Percentiles rank a stretch among this genome's conserved stretches.
These are phyloP conservation scores for Fusarium sp. DNA, from an alignment of 2,329 filamentous ascomycete genomes.

Conservation along the genomic window DNA sequence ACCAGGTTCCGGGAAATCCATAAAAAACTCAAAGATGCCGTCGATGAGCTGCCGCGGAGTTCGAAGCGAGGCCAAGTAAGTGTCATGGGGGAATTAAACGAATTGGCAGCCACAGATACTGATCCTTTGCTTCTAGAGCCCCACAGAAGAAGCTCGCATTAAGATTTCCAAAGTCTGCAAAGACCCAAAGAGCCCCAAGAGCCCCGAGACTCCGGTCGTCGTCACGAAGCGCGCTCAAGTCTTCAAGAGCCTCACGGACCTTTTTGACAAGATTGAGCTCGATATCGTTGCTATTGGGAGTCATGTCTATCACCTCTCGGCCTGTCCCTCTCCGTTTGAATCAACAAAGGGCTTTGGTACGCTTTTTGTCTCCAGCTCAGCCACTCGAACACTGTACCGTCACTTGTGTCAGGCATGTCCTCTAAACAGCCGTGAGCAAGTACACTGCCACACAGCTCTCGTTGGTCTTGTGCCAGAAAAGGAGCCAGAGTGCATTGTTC, in stretches of 20 bases:
- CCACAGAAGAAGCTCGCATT: not conserved
- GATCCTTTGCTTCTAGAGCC: not conserved
- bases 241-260: not conserved
- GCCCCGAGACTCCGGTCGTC: too few relatives aligned
- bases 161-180: not conserved
- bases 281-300: not conserved
- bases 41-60: not conserved
- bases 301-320: not conserved
- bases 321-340: not conserved
- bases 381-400: constrained; percentile 7
- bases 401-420: constrained; percentile 6
- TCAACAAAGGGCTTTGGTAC: not conserved
- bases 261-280: not conserved
- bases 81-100: not conserved
- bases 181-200: too few relatives aligned
- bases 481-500: not conserved
- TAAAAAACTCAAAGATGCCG: not conserved
- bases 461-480: not conserved
- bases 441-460: constrained; percentile 1
- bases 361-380: not conserved
- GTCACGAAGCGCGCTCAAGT: not conserved
- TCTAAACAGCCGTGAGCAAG: not conserved
- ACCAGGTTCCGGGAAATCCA: not conserved
- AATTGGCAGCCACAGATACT: not conserved
- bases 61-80: not conserved